Evolutionary conservation across 2,329 filamentous ascomycete genomes (phyloP).

Genomic region (Fusarium xyrophilum): DNA sequence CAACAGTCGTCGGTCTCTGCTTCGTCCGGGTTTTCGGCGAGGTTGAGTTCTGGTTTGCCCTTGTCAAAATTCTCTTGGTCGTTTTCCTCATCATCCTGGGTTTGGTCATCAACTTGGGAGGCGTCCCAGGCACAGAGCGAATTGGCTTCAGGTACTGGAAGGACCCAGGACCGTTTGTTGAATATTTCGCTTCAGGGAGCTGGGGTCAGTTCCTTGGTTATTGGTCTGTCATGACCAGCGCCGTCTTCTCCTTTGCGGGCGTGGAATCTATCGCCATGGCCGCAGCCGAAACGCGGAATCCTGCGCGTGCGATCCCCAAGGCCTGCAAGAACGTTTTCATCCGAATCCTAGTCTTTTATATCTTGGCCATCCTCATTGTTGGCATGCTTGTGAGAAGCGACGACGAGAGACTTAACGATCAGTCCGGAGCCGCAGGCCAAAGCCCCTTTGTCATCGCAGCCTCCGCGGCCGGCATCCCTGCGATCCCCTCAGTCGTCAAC

Average conservation of each 20-base stretch:
- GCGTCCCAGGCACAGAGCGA: slow-evolving; percentile 32
- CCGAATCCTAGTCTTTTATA: slow-evolving; percentile 65
- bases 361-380: slow-evolving; percentile 74
- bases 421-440: slow-evolving; percentile 52
- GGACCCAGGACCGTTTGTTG: slow-evolving; percentile 72
- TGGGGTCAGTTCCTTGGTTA: slow-evolving; percentile 73
- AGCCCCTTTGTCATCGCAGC: slow-evolving; percentile 76
- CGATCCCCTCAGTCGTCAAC: slow-evolving; percentile 76
- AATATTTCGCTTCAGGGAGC: slow-evolving; percentile 64
- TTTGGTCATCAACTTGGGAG: slow-evolving; percentile 46
- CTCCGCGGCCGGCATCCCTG: slow-evolving; percentile 69
- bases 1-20: slow-evolving; percentile 48
- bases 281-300: slow-evolving; percentile 65
- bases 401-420: slow-evolving; percentile 60
- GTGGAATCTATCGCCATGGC: slow-evolving; percentile 69
- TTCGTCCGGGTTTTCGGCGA: slow-evolving; percentile 59
- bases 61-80: slow-evolving; percentile 60
- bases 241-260: slow-evolving; percentile 74
- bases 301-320: slow-evolving; percentile 58
- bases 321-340: slow-evolving; percentile 65
- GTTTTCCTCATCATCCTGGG: slow-evolving; percentile 58
- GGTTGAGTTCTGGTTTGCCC: slow-evolving; percentile 59
- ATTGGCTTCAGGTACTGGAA: slow-evolving; percentile 40
- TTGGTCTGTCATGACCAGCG: slow-evolving; percentile 66
- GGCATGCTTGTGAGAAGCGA: slow-evolving; percentile 68